A percentile compares a stretch with the other conserved stretches of the same genome.
Evolutionary conservation across 2,329 filamentous ascomycete species (phyloP).

Genomic region (Fusarium sublunatum): DNA sequence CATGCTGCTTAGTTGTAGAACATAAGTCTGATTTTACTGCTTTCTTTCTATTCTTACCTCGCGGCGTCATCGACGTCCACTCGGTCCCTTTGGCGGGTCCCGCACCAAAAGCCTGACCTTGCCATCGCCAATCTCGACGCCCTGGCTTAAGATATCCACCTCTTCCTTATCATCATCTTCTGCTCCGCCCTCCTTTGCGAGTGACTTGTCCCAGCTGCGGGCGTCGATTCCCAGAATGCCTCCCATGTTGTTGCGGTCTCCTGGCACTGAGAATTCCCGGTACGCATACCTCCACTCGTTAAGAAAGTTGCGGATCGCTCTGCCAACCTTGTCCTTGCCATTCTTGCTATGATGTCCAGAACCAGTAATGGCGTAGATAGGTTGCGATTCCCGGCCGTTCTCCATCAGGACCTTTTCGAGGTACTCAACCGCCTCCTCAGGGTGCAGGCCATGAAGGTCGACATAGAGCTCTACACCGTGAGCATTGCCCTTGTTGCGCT

Average conservation of each 20-base stretch:
- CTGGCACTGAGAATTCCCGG: slow-evolving; percentile 94
- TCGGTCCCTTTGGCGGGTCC: slow-evolving; percentile 68
- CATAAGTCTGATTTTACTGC: slow-evolving; percentile 46
- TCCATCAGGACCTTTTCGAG: slow-evolving; percentile 88
- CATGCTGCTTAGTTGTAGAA: slow-evolving; percentile 26
- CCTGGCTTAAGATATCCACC: slow-evolving; percentile 70
- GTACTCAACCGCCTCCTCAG: slow-evolving; percentile 95
- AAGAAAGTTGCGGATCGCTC: slow-evolving; percentile 88
- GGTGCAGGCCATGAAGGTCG: slow-evolving; percentile 97
- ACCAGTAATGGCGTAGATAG: slow-evolving; percentile 95
- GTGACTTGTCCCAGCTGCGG: slow-evolving; percentile 72
- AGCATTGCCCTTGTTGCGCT: slow-evolving; percentile 79
- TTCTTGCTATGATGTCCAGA: slow-evolving; percentile 99
- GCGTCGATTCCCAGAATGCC: slow-evolving; percentile 79
- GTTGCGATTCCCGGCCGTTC: slow-evolving; percentile 76
- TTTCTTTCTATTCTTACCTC: slow-evolving; percentile 46
- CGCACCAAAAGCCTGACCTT: slow-evolving; percentile 74
- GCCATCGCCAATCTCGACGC: slow-evolving; percentile 75
- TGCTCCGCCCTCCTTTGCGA: slow-evolving; percentile 60
- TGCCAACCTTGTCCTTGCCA: slow-evolving; percentile 98
- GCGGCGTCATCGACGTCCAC: slow-evolving; percentile 57
- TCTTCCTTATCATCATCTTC: slow-evolving; percentile 57
- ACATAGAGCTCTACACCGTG: slow-evolving; percentile 83
- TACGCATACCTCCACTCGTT: slow-evolving; percentile 97
- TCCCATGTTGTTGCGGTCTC: slow-evolving; percentile 85